Base-by-base conservation (phyloP, 2,329 filamentous ascomycete genomes). In the Diaporthe citriasiana region DNA sequence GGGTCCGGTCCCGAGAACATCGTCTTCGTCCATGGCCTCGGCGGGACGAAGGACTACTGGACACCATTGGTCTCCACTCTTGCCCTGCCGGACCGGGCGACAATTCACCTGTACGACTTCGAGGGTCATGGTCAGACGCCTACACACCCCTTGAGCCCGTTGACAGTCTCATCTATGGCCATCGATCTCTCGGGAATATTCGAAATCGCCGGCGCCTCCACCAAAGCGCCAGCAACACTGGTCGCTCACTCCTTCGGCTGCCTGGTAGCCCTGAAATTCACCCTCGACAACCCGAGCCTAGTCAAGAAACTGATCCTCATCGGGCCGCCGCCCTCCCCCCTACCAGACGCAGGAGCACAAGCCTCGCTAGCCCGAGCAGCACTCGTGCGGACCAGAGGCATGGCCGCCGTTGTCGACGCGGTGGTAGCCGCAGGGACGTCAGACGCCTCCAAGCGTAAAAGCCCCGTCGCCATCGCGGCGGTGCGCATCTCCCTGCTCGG, bases 31-130 rank as follows among this genome's bases (percentile, higher is more conserved):
- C 55, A 57, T 9, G 55, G 55, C 22, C 55, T 57, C 19, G 55
- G 55, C 2, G 55, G 55, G 5, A 57, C 55, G n/a, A 57, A 57
- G 22, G 33, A 57, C 33, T 57, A 57, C 22, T 57, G 55, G 55
- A 38, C 10, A 8, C 55, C 55, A 1, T n/a, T 57, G 22, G 6
- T 57, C 4, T 57, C 55, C 2, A 8, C 22, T 22, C 55, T 57
- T 17, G 1, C 55, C 19, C 30, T 57, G 10, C 9, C 22, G 7
- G 55, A 57, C 22, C 33, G 33, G 55, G 55, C 55, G 6, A 40
- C 55, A 15, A 3, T 57, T 17, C 55, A 57, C 13, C 22, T 57
- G n/a, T 57, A 57, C 19, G 55, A 57, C 55, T 57, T 57, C 25
- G 55, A 57, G 55, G 55, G 55, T 9, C 55, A 57, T 5, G 55